Conservation (phyloP, 345 rosid species). For the Mangifera indica region DNA sequence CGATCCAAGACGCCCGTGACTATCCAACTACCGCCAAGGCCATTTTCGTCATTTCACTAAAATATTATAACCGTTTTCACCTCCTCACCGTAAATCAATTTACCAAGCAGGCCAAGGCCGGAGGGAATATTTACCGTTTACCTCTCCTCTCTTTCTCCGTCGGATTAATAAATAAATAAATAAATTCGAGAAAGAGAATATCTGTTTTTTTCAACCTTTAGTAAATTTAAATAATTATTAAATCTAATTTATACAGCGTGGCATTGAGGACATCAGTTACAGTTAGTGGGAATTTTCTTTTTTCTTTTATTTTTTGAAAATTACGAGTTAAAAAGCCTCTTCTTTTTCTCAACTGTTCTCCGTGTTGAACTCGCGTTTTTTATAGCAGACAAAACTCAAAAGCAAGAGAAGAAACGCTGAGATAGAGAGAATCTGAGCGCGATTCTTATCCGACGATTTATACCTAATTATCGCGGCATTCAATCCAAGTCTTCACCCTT, state of each 20-base stretch:
- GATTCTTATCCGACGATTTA: not conserved
- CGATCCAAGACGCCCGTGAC: slow-evolving; percentile 23
- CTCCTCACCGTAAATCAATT: no score
- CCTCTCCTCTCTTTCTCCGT: not conserved
- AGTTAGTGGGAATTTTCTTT: slow-evolving; percentile 11
- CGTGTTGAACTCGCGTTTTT: slow-evolving; percentile 60
- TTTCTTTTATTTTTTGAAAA: not conserved
- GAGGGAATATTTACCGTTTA: not conserved
- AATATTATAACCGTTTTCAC: not conserved
- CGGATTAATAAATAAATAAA: not conserved
- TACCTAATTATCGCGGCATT: slow-evolving; percentile 6
- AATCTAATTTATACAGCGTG: not conserved
- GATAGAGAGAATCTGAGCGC: slow-evolving; percentile 11
- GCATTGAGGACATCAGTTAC: not conserved
- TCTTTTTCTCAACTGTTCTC: slow-evolving; percentile 46
- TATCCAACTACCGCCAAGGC: not conserved
- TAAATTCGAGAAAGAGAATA: not conserved
- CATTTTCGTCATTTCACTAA: slow-evolving; percentile 3
- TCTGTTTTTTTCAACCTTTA: not conserved
- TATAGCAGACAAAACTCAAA: slow-evolving; percentile 24
- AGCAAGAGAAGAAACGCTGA: not conserved
- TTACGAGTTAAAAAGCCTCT: not conserved
- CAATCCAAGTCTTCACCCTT: slow-evolving; percentile 5
- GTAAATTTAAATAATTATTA: not conserved
- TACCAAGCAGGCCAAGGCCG: slow-evolving; percentile 27